These are phyloP conservation scores for Fusarium sulawesiense DNA, from an alignment of 2,329 filamentous ascomycete genomes.

Conservation along the genomic window DNA sequence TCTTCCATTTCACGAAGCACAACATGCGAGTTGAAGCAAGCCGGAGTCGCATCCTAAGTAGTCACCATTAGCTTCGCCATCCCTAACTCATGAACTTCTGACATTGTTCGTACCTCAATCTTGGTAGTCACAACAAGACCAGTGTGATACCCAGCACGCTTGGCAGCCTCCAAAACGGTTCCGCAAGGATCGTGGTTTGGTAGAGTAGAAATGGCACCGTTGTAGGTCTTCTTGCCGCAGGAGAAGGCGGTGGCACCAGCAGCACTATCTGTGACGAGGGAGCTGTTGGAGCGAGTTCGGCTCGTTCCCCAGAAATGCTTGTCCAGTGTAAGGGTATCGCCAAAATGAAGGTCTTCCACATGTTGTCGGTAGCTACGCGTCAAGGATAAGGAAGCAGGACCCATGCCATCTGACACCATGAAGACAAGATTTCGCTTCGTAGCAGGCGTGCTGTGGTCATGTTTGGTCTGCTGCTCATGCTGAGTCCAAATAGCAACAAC, in stretches of 20 bases:
- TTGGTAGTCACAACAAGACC: constrained; percentile 92
- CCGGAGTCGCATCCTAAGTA: constrained; percentile 94
- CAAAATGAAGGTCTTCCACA: constrained; percentile 75
- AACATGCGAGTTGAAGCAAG: constrained; percentile 92
- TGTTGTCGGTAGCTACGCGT: constrained; percentile 89
- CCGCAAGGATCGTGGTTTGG: constrained; percentile 89
- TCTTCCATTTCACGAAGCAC: constrained; percentile 84
- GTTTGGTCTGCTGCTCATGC: constrained; percentile 69
- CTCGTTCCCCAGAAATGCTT: constrained; percentile 91
- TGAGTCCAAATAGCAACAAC: constrained; percentile 82
- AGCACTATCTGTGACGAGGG: constrained; percentile 92
- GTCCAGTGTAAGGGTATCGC: constrained; percentile 83
- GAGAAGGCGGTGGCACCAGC: constrained; percentile 98
- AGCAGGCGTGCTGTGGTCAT: constrained; percentile 51
- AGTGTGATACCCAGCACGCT: constrained; percentile 89
- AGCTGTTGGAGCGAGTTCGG: constrained; percentile 84
- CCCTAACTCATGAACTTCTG: not conserved
- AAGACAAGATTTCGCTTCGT: constrained; percentile 95
- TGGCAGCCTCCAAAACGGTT: constrained; percentile 92
- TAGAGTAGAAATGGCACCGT: constrained; percentile 91
- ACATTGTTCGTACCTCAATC: constrained; percentile 15
- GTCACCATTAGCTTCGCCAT: not conserved
- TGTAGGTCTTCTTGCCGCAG: constrained; percentile 94
- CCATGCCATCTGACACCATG: constrained; percentile 99
- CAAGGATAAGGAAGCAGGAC: constrained; percentile 87